phyloP scores from a whole-genome alignment of 495 filamentous ascomycete genomes.

The Penicillium desertorum region DNA sequence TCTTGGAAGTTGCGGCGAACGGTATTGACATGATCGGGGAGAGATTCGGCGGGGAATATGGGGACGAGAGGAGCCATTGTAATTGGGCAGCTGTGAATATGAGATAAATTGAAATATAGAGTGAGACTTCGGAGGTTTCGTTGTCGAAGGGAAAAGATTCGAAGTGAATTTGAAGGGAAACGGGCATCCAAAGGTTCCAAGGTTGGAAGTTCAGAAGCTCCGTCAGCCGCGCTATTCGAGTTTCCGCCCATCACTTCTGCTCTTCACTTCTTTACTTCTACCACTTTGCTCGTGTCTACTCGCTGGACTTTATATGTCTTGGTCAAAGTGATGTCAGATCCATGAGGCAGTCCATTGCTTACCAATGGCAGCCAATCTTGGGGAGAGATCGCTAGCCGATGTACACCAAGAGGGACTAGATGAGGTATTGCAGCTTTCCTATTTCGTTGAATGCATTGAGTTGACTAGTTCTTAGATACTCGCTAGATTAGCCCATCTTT shows the following conservation, averaged over 20 bases:
- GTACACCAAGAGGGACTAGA: conserved; percentile 63
- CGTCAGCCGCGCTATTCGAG: conserved; percentile 9
- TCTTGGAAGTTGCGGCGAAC: conserved; percentile 43
- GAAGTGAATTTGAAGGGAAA: conserved; percentile 5
- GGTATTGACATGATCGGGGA: conserved; percentile 45
- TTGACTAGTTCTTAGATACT: conserved; percentile 41
- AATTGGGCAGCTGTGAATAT: not conserved
- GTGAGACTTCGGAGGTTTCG: not conserved
- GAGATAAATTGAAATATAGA: not conserved
- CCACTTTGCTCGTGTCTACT: not conserved
- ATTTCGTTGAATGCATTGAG: conserved; percentile 6
- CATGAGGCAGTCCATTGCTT: conserved; percentile 15
- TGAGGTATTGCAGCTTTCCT: conserved; percentile 49
- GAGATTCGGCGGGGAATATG: conserved; percentile 39
- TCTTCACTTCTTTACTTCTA: not conserved
- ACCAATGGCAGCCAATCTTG: conserved; percentile 47
- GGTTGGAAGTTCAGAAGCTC: conserved; percentile 9
- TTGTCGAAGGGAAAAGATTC: not conserved
- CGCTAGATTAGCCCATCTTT: conserved; percentile 40
- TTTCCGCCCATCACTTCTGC: conserved; percentile 2
- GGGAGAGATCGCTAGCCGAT: conserved; percentile 63
- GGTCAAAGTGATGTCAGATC: conserved; percentile 16
- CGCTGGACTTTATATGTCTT: not conserved
- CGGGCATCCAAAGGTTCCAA: too few species aligned
- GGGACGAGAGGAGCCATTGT: conserved; percentile 47